Evolutionary conservation across 23 red algal species (phyloP), one percentile per base, ranked within the genome.

Genomic region (Agarophyton chilense): DNA sequence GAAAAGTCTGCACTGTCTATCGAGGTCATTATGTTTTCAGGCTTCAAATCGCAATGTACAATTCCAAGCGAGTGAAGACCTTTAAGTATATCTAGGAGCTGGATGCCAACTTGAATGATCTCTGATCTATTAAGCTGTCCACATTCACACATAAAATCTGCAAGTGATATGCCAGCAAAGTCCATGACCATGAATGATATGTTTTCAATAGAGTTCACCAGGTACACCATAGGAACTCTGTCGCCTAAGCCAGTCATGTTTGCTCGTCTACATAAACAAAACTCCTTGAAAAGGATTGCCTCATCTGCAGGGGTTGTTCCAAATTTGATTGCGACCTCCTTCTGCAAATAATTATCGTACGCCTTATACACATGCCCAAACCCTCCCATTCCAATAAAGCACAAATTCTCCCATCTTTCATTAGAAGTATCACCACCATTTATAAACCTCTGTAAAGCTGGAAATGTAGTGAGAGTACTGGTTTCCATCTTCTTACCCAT

Each of bases 11-110:
- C 0, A 11, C 41, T 47, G 19, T 29, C 39, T 4, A 21, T 10
- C 0, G 68, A 19, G 10, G 36, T 46, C 40, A 74, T 24, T 2
- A 74, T 43, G 68, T 74, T 74, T 24, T 43, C 38, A 0, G 68
- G 68, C 14, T 74, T 74, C 18, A 74, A 2, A 29, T 74, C 68
- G 10, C 68, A 4, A 49, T 74, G 68, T 2, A 74, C 68, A 31
- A 46, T 29, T 24, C 21, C 68, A 7, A 49, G 16, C 21, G 18
- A 29, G 33, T 74, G 68, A 25, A 74, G 2, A 31, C 13, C 14
- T 25, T 49, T 9, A 7, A 74, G 41, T 24, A 35, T 11, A 1
- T 74, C 1, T 7, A 74, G 26, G 41, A 74, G 40, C 9, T 39
- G 68, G n/a, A 74, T 43, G 19, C 68, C 68, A 49, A 74, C 13